Percentiles rank a stretch among this genome's conserved stretches.
These are phyloP conservation scores for Colletotrichum coccodes DNA, from an alignment of 2,329 filamentous ascomycete species.

Conservation along the genomic window DNA sequence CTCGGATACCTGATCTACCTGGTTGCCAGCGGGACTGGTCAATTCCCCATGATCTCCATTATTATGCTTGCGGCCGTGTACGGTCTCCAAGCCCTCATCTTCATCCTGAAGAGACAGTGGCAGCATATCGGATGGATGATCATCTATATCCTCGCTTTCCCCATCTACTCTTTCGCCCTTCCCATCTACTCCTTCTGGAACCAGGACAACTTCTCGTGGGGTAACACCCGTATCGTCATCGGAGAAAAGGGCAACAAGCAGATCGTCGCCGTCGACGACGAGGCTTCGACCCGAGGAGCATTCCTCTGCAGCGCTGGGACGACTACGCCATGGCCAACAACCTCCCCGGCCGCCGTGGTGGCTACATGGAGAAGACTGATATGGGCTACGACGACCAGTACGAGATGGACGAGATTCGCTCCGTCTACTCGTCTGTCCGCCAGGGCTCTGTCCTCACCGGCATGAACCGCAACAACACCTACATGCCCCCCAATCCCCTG, in stretches of 20 bases:
- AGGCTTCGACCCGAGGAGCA: constrained; percentile 90
- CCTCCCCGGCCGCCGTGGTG: constrained; percentile 88
- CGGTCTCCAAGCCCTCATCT: constrained; percentile 94
- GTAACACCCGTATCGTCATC: constrained; percentile 97
- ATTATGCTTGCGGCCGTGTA: constrained; percentile 92
- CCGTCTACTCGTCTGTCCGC: constrained; percentile 91
- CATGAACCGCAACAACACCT: constrained; percentile 74
- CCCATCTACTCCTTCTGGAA: constrained; percentile 99
- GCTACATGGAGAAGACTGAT: constrained; percentile 71
- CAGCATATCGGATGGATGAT: constrained; percentile 99
- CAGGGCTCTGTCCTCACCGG: constrained; percentile 89
- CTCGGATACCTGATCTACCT: constrained; percentile 88
- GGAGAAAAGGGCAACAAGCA: constrained; percentile 93
- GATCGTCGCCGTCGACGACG: constrained; percentile 85
- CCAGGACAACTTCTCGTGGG: constrained; percentile 98
- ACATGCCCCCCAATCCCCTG: constrained; percentile 88
- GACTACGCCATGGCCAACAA: constrained; percentile 90
- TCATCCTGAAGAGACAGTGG: constrained; percentile 97
- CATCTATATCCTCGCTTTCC: constrained; percentile 96
- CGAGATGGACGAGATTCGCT: constrained; percentile 98
- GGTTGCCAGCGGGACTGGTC: constrained; percentile 74
- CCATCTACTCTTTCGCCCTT: constrained; percentile 90
- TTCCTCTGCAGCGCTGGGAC: constrained; percentile 96
- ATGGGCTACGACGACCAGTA: constrained; percentile 80
- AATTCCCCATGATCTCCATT: constrained; percentile 88